A percentile compares a stretch with the other conserved stretches of the same genome.
These are phyloP conservation scores for Elsinoe perseae DNA, from an alignment of 2,329 filamentous ascomycete genomes.

Conservation along the genomic window DNA sequence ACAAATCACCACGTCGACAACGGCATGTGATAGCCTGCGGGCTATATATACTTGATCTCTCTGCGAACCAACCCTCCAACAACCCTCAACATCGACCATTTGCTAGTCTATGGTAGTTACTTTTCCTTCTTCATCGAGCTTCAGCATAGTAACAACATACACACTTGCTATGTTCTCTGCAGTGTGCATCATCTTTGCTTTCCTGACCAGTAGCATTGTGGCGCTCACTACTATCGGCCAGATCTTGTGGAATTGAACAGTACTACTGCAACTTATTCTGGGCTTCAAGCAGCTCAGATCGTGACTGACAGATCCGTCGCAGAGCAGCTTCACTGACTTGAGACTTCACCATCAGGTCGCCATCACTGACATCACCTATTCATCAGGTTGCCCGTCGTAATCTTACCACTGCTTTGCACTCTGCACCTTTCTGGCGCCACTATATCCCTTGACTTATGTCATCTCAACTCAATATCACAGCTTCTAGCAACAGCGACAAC, in stretches of 20 bases:
- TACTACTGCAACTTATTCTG: neutral
- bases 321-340: neutral
- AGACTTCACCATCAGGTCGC: neutral
- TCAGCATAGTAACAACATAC: neutral
- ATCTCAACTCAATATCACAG: too few relatives aligned
- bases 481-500: neutral
- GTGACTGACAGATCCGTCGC: neutral
- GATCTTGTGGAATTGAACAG: neutral
- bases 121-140: neutral
- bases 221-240: slow-evolving; percentile 12
- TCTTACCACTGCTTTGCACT: too few relatives aligned
- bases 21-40: too few relatives aligned
- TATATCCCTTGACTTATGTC: too few relatives aligned
- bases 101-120: neutral
- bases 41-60: too few relatives aligned
- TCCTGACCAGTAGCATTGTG: neutral
- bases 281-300: neutral
- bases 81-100: neutral
- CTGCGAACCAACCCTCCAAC: neutral
- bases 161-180: neutral
- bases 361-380: neutral
- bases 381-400: neutral
- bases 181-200: neutral
- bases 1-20: too few relatives aligned
- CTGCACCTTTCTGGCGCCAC: neutral